Evolutionary conservation across 2,329 filamentous ascomycete species (phyloP).

Genomic region (Aspergillus ibericus): DNA sequence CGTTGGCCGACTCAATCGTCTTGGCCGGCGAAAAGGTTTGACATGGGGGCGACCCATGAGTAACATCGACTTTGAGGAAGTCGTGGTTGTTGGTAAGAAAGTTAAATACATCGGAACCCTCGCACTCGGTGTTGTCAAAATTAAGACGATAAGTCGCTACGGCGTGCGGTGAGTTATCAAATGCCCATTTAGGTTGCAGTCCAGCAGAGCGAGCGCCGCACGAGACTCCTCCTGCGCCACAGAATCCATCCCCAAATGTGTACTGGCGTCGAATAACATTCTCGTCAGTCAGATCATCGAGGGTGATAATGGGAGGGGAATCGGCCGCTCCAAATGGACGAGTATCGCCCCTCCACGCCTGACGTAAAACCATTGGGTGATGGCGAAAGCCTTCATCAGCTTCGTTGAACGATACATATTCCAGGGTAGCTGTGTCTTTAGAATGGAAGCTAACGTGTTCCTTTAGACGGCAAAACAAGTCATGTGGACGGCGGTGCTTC

Average conservation of each 20-base stretch:
- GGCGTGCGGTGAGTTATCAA: conserved; percentile 63
- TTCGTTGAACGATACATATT: conserved; percentile 33
- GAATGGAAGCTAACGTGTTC: conserved; percentile 16
- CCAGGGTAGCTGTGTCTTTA: conserved; percentile 25
- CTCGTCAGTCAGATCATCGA: conserved; percentile 23
- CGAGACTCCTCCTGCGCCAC: conserved; percentile 64
- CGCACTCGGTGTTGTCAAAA: conserved; percentile 47
- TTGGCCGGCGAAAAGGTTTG: conserved; percentile 74
- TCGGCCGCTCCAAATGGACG: conserved; percentile 28
- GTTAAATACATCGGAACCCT: conserved; percentile 49
- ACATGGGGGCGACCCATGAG: conserved; percentile 76
- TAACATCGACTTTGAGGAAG: conserved; percentile 59
- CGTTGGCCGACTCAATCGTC: conserved; percentile 56
- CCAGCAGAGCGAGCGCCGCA: conserved; percentile 48
- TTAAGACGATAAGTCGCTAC: conserved; percentile 60
- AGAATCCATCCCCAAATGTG: conserved; percentile 70
- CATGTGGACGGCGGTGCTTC: conserved; percentile 23
- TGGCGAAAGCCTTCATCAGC: conserved; percentile 25
- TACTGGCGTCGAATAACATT: conserved; percentile 45
- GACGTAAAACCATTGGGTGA: conserved; percentile 23
- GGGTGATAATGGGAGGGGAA: conserved; percentile 1
- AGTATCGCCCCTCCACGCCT: conserved; percentile 36
- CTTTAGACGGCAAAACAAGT: conserved; percentile 37
- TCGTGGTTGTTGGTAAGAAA: conserved; percentile 35
- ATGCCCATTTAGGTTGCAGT: conserved; percentile 58